Evolutionary conservation across 2,329 filamentous ascomycete genomes (phyloP).

Genomic region (Phaeosphaeria sp.): DNA sequence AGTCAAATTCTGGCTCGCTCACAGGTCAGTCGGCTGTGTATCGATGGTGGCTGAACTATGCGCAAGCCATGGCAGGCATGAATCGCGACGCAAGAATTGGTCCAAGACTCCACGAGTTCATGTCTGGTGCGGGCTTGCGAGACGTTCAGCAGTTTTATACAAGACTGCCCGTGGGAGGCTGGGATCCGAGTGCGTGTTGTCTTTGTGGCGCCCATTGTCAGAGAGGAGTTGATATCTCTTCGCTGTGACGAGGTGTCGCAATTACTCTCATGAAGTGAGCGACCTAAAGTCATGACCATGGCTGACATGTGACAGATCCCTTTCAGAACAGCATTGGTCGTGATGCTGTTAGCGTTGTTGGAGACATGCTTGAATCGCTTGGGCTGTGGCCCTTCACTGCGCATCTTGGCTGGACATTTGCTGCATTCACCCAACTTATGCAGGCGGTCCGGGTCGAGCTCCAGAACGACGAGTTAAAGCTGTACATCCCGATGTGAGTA

Average conservation of each 20-base stretch:
- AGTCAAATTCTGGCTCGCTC: conserved; percentile 84
- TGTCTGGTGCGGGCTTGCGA: conserved; percentile 38
- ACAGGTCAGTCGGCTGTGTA: conserved; percentile 55
- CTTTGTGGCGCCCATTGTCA: neutral
- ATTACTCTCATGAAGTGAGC: neutral
- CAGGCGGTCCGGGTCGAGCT: conserved; percentile 37
- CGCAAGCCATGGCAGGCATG: conserved; percentile 39
- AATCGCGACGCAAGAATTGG: conserved; percentile 45
- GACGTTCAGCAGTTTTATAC: conserved; percentile 38
- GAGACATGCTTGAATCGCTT: conserved; percentile 45
- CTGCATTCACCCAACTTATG: conserved; percentile 39
- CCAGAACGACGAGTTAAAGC: conserved; percentile 34
- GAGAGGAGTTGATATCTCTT: neutral
- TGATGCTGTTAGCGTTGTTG: conserved; percentile 35
- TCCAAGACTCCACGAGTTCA: conserved; percentile 32
- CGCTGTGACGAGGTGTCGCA: neutral
- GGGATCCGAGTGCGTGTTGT: conserved; percentile 41
- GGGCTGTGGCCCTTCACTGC: conserved; percentile 47
- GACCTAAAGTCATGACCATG: neutral
- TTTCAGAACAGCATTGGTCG: conserved; percentile 35
- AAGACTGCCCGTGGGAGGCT: conserved; percentile 47
- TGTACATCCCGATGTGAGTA: conserved; percentile 48
- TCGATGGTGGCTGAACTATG: conserved; percentile 47
- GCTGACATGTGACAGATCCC: conserved; percentile 30
- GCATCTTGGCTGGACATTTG: conserved; percentile 37